A percentile compares a stretch with the other conserved stretches of the same genome.
Conservation (phyloP, 345 rosid genomes). For the Eucalyptus rudis region DNA sequence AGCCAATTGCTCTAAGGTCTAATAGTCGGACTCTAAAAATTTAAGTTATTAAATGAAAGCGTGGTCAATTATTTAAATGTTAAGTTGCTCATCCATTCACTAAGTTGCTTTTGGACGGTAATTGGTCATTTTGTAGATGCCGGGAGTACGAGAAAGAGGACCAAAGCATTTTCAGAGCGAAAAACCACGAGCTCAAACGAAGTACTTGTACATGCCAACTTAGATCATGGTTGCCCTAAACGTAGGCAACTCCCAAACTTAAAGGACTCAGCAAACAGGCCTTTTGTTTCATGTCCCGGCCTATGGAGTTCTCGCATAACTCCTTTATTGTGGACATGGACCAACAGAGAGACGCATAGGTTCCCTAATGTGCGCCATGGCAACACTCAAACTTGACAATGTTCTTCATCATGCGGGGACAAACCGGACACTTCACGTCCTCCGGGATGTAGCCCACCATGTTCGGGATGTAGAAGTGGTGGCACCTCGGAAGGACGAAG, state of each 20-base stretch:
- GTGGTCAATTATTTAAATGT: background rate
- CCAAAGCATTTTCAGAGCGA: background rate
- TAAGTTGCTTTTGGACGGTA: background rate
- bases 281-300: background rate
- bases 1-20: background rate
- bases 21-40: background rate
- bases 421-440: background rate
- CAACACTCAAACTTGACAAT: background rate
- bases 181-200: background rate
- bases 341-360: background rate
- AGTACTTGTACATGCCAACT: background rate
- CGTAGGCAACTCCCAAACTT: background rate
- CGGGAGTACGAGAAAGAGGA: background rate
- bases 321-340: background rate
- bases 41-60: background rate
- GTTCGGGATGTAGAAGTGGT: no score
- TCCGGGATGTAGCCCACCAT: no score
- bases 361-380: background rate
- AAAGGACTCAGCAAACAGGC: background rate
- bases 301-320: background rate
- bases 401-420: slow-evolving; percentile 1
- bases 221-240: background rate
- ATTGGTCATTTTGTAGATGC: background rate
- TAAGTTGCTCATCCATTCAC: background rate
- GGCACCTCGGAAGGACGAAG: no score